phyloP scores from a whole-genome alignment of 2,329 filamentous ascomycete genomes.

The Botrytis squamosa region DNA sequence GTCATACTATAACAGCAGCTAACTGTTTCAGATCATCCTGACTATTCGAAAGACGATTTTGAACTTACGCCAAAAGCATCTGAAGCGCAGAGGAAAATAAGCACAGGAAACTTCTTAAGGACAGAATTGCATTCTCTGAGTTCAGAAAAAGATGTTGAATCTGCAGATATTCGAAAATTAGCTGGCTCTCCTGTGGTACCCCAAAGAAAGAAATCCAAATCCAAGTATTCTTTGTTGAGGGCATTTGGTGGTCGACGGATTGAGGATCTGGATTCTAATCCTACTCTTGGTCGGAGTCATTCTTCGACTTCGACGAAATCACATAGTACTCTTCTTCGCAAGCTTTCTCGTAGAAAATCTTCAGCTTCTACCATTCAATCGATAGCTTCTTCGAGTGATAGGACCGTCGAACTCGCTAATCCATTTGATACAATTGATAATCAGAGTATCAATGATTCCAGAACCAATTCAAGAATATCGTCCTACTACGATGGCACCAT shows the following conservation, averaged over 20 bases:
- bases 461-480: constrained; percentile 25
- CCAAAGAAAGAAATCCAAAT: constrained; percentile 33
- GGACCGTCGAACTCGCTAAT: constrained; percentile 13
- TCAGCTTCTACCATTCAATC: constrained; percentile 12
- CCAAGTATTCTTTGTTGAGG: constrained; percentile 37
- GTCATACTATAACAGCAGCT: background rate
- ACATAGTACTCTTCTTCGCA: constrained; percentile 30
- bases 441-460: constrained; percentile 29
- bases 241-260: constrained; percentile 30
- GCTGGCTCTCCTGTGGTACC: constrained; percentile 27
- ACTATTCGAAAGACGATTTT: background rate
- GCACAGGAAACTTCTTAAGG: constrained; percentile 34
- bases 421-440: constrained; percentile 23
- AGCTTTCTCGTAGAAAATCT: constrained; percentile 30
- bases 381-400: constrained; percentile 6
- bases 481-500: constrained; percentile 23
- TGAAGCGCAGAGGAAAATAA: constrained; percentile 26
- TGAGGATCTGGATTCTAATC: constrained; percentile 23
- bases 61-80: constrained; percentile 33
- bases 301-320: background rate
- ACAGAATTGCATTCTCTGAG: constrained; percentile 30
- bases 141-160: constrained; percentile 24
- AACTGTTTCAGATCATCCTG: background rate
- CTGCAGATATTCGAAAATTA: constrained; percentile 14
- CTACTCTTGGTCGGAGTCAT: background rate